Conservation (phyloP, 306 rosid species). For the Spatholobus suberectus region DNA sequence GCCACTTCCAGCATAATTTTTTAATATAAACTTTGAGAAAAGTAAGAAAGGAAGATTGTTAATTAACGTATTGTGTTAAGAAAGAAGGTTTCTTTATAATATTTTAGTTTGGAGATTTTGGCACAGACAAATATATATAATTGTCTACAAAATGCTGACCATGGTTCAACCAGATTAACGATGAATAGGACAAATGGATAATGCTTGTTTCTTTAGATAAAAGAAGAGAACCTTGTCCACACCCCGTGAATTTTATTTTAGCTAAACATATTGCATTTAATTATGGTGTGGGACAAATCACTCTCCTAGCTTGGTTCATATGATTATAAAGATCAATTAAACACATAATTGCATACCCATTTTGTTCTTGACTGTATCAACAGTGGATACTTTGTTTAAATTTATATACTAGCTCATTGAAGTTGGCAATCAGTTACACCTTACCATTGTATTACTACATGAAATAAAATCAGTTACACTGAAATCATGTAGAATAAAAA, state of each 20-base stretch:
- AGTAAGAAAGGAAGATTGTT: too few species aligned
- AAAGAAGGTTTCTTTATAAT: not conserved
- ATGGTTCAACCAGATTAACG: not conserved
- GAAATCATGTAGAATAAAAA: not conserved
- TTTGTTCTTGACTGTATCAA: too few species aligned
- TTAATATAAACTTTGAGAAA: too few species aligned
- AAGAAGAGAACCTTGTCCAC: slow-evolving; percentile 22
- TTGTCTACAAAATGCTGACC: slow-evolving; percentile 10
- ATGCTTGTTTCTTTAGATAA: not conserved
- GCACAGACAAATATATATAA: not conserved
- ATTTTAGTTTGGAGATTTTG: not conserved
- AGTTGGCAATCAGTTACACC: not conserved
- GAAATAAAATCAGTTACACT: too few species aligned
- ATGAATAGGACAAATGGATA: slow-evolving; percentile 9
- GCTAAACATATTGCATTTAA: not conserved
- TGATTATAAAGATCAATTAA: not conserved
- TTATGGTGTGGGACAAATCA: not conserved
- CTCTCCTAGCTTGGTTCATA: not conserved
- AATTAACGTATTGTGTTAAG: too few species aligned
- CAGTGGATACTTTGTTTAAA: too few species aligned
- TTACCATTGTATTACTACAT: not conserved
- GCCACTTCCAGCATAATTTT: too few species aligned
- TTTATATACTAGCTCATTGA: not conserved
- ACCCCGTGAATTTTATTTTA: slow-evolving; percentile 23
- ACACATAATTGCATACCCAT: not conserved